Evolutionary conservation across 768 basidiomycete genomes (phyloP), one percentile per base, ranked within the genome.

Genomic region (Amanita jacksonii): DNA sequence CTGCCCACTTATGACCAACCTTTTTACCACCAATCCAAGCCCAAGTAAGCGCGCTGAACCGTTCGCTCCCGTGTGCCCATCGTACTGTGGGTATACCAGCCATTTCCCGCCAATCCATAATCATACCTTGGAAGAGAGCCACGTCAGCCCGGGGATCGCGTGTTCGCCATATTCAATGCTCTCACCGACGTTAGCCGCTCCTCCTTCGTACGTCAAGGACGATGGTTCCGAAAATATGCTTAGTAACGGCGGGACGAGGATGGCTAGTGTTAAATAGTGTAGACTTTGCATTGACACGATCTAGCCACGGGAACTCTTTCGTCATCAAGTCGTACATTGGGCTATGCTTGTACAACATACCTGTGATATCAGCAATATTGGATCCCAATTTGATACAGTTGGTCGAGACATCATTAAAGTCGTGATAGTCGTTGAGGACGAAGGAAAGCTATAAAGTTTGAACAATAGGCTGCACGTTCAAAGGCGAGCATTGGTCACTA

Each of bases 41-140:
- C 54, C 85, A 80, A 33, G 76, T 68, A 55, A 79, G 76, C 28
- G 77, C 72, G 41, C 64, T 67, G 83, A 83, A 87, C 35, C 74
- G 64, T 33, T 77, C 74, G 43, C 75, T 74, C 13, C 78, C 81
- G 18, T 77, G 73, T 45, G 78, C 61, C 20, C 76, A 76, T 45
- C 73, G 74, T 16, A 85, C 77, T 0, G 91, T 92, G 3, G 86
- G 79, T 41, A 76, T 65, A 3, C 90, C 86, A 1, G 92, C 85
- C 78, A 99, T 83, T 62, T 97, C 87, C 36, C 91, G 74, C 96
- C 96, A 99, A 64, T 98, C 93, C 81, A 99, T 90, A 28, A 98
- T 68, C 83, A 91, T 88, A 3, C 83, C 85, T 83, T 49, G 25
- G 15, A 9, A 27, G 41, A 2, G 9, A 12, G 31, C 27, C 40